A percentile compares a stretch with the other conserved stretches of the same genome.
Conservation (phyloP, 2,329 filamentous ascomycete genomes). For the Orbilia quercus region DNA sequence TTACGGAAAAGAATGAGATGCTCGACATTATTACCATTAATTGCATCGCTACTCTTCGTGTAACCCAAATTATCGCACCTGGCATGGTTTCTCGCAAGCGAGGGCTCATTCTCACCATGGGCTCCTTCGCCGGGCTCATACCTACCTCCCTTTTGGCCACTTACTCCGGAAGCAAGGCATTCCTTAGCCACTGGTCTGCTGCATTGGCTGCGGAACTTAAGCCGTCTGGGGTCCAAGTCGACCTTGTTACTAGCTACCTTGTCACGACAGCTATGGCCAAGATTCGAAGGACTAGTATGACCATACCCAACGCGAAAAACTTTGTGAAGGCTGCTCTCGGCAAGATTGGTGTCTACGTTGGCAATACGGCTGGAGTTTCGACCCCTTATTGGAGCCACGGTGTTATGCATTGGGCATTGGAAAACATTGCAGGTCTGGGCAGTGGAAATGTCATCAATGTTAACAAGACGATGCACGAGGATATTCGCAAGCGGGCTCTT, state of each 20-base stretch:
- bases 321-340: slow-evolving; percentile 83
- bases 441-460: slow-evolving; percentile 69
- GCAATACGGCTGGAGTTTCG: slow-evolving; percentile 74
- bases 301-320: slow-evolving; percentile 81
- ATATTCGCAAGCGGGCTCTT: slow-evolving; percentile 83
- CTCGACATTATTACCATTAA: slow-evolving; percentile 94
- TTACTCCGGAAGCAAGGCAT: slow-evolving; percentile 97
- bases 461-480: slow-evolving; percentile 79
- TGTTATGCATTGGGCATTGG: slow-evolving; percentile 84
- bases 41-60: slow-evolving; percentile 86
- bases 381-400: slow-evolving; percentile 95
- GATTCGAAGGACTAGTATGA: slow-evolving; percentile 79
- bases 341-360: slow-evolving; percentile 76
- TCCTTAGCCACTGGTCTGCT: slow-evolving; percentile 95
- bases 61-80: slow-evolving; percentile 85
- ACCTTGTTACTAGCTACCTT: slow-evolving; percentile 90
- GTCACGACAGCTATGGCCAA: slow-evolving; percentile 98
- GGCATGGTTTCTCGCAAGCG: slow-evolving; percentile 84
- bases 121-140: slow-evolving; percentile 91
- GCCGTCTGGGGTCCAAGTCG: slow-evolving; percentile 83
- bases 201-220: slow-evolving; percentile 85
- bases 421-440: slow-evolving; percentile 71
- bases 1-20: slow-evolving; percentile 82
- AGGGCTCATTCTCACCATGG: slow-evolving; percentile 95
- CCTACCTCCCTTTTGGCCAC: slow-evolving; percentile 93